Evolutionary conservation across 169 alveolate genomes (phyloP), one percentile per base, ranked within the genome.

Genomic region (Plasmodium coatneyi): DNA sequence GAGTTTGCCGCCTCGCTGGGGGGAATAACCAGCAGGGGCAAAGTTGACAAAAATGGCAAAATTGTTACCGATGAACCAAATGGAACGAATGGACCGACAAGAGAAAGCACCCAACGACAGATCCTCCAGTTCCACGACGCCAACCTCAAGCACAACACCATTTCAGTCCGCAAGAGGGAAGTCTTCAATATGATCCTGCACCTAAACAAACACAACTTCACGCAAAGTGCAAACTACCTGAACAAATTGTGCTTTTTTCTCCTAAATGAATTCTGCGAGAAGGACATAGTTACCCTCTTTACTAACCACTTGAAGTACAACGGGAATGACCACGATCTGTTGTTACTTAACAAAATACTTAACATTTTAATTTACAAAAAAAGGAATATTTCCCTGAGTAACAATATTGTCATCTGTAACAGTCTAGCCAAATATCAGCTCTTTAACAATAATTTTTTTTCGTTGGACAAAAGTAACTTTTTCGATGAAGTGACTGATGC

Each of bases 291-390:
- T n/a, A 78, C 36, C 71, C 34, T 87, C 22, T 79, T 87, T 79
- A 43, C 81, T 5, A 87, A 30, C 25, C 89, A 87, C 10, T 5
- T 78, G 25, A 87, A 87, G 82, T 22, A 79, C 34, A 87, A 25
- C 71, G 76, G 49, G 6, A 80, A 34, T 34, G 43, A 79, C 5
- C 34, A 79, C 52, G 93, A 87, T 41, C 25, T 87, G 4, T 16
- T 87, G 71, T 12, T 87, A 41, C 25, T 87, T 4, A 87, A 87
- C 22, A 87, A 87, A 52, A 87, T 87, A n/a, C 41, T 87, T 39
- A 87, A 87, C 12, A 87, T 87, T 12, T 87, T 87, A 43, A 87
- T 87, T 25, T 87, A 87, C 36, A 87, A 87, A 46, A 87, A 66
- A 79, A 87, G 60, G 66, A 79, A 41, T 34, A 60, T 87, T 34